These are phyloP conservation scores for Nadsonia fulvescens DNA, from an alignment of 805 yeast genomes.

Conservation along the genomic window DNA sequence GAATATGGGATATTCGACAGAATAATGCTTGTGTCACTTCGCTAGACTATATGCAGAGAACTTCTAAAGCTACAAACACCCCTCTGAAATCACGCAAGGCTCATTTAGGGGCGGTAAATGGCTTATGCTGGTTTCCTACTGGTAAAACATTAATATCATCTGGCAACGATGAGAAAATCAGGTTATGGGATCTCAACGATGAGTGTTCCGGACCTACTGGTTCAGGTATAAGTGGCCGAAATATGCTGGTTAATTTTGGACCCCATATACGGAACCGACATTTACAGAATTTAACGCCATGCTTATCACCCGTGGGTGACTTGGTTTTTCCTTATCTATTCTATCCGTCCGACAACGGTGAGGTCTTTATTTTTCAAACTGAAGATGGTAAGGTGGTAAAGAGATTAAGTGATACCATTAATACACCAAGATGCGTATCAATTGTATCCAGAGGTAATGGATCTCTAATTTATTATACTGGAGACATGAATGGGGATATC, in stretches of 20 bases:
- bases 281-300: constrained; percentile 36
- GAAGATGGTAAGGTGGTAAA: constrained; percentile 45
- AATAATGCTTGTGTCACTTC: constrained; percentile 44
- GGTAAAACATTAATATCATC: constrained; percentile 48
- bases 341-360: constrained; percentile 65
- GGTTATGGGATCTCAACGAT: constrained; percentile 61
- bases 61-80: constrained; percentile 2
- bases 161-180: constrained; percentile 65
- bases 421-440: too few relatives aligned
- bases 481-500: too few relatives aligned
- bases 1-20: constrained; percentile 73
- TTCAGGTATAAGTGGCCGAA: constrained; percentile 26
- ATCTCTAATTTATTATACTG: too few relatives aligned
- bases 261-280: constrained; percentile 54
- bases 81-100: constrained; percentile 28
- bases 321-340: constrained; percentile 39
- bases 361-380: constrained; percentile 38
- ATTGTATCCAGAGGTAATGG: too few relatives aligned
- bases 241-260: constrained; percentile 57
- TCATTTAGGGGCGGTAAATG: constrained; percentile 65
- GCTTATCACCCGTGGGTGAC: constrained; percentile 33
- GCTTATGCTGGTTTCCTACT: constrained; percentile 50
- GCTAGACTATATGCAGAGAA: constrained; percentile 24
- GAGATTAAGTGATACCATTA: too few relatives aligned
- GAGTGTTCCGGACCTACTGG: too few relatives aligned